These are phyloP conservation scores for Silene vulgaris DNA, from an alignment of 179 eudicot species.

Conservation along the genomic window DNA sequence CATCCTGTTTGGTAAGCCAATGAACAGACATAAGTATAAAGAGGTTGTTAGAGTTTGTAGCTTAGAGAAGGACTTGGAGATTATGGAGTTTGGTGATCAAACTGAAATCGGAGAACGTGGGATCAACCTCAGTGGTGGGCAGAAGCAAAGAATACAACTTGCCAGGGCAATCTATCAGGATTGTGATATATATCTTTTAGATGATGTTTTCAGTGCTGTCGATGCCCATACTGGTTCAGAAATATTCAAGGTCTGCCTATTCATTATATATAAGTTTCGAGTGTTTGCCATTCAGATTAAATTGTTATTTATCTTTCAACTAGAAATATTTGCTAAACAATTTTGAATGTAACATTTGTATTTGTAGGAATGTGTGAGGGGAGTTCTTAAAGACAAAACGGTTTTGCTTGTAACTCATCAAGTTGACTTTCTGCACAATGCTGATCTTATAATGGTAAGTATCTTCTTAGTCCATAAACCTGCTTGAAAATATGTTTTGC, in stretches of 20 bases:
- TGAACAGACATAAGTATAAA: slow-evolving; percentile 54
- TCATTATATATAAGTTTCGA: not conserved
- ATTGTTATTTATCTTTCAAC: slow-evolving; percentile 1
- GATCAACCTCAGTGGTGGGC: slow-evolving; percentile 93
- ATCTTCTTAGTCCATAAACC: not conserved
- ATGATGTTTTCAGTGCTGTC: slow-evolving; percentile 91
- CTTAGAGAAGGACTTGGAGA: slow-evolving; percentile 78
- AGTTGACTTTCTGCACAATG: slow-evolving; percentile 87
- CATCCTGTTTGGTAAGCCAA: slow-evolving; percentile 74
- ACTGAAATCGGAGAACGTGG: slow-evolving; percentile 99
- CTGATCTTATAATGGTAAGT: slow-evolving; percentile 64
- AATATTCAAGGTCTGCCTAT: slow-evolving; percentile 66
- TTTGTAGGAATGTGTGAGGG: slow-evolving; percentile 73
- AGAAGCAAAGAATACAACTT: slow-evolving; percentile 86
- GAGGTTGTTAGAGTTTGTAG: slow-evolving; percentile 71
- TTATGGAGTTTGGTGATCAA: slow-evolving; percentile 95
- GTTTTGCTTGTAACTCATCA: slow-evolving; percentile 81
- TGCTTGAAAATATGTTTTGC: not conserved
- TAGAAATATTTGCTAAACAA: not conserved
- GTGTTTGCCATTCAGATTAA: not conserved
- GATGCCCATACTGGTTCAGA: slow-evolving; percentile 98
- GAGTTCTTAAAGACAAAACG: slow-evolving; percentile 63
- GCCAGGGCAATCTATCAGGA: slow-evolving; percentile 96
- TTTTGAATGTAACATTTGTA: not conserved
- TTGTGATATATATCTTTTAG: slow-evolving; percentile 82